Conservation (phyloP, 2,329 filamentous ascomycete genomes). For the Penicillium sp. region DNA sequence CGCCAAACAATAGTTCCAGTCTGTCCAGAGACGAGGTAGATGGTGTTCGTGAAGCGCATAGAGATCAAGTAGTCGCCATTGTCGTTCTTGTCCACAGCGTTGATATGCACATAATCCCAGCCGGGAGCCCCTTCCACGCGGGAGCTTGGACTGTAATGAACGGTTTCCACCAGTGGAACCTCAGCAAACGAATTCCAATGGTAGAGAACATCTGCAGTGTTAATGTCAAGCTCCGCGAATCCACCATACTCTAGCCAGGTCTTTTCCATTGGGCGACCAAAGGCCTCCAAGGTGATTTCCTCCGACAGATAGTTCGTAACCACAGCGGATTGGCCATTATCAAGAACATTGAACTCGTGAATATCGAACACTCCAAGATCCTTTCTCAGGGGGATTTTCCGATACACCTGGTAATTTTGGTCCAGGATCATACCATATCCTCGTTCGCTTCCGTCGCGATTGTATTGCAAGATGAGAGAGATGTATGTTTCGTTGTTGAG, state of each 20-base stretch:
- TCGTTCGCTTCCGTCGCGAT: conserved; percentile 34
- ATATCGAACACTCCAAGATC: conserved; percentile 34
- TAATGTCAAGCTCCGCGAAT: conserved; percentile 35
- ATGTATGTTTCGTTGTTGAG: conserved; percentile 47
- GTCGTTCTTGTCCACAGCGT: conserved; percentile 39
- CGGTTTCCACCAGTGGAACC: conserved; percentile 25
- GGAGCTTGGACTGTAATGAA: conserved; percentile 17
- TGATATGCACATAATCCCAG: conserved; percentile 41
- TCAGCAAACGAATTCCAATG: conserved; percentile 35
- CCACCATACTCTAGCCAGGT: conserved; percentile 32
- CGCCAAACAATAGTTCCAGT: conserved; percentile 40
- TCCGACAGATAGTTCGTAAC: conserved; percentile 21
- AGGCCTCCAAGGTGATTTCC: conserved; percentile 23
- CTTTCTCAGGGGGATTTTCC: conserved; percentile 34
- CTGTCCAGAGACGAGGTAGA: conserved; percentile 38
- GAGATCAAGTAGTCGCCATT: conserved; percentile 42
- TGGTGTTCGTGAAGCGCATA: conserved; percentile 37
- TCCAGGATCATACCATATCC: conserved; percentile 52
- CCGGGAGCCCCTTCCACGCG: conserved; percentile 20
- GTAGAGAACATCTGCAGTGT: conserved; percentile 31
- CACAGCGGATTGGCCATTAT: conserved; percentile 34
- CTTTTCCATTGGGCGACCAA: conserved; percentile 23
- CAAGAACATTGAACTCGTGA: conserved; percentile 39
- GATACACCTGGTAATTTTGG: conserved; percentile 45
- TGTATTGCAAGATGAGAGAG: conserved; percentile 42